Evolutionary conservation across 1,284 basidiomycete genomes (phyloP), one percentile per base, ranked within the genome.

Genomic region (Taiwanofungus camphoratus): DNA sequence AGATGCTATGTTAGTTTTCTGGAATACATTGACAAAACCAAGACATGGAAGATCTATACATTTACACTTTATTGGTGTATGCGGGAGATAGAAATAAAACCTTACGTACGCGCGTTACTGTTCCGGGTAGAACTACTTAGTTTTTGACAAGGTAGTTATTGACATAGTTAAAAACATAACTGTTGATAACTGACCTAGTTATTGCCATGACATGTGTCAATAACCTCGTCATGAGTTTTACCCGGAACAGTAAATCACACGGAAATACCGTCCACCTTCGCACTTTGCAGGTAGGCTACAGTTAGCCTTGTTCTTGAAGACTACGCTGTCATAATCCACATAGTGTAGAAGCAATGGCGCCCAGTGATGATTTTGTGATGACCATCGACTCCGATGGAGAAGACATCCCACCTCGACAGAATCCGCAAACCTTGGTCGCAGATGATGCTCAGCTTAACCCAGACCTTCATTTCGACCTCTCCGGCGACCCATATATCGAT

Each of bases 331-430:
- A 7, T 23, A 11, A 5, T 18, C 23, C 26, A 22, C 19, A n/a
- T 29, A 15, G 26, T 22, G 6, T 36, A 44, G 5, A 20, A 27
- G 26, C 8, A n/a, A 60, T 59, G 55, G 51, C 55, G 4, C 21
- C 42, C 16, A 26, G 54, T 42, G 54, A 62, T n/a, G 84, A 88
- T 61, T 87, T 85, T 66, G 70, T 90, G 36, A 79, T 86, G 77
- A 92, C 89, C 0, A 74, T 92, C 45, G 85, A 87, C 52, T 90
- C 88, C 23, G 88, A 89, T 53, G 69, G 69, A 19, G 87, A 91
- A 57, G 74, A 73, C 43, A 49, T 41, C 35, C 49, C 46, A 39
- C 53, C 33, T 16, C 45, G 46, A 57, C 60, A 45, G 27, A 59
- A 52, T 40, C 39, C 33, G 49, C 57, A 50, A 27, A 35, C 49